Evolutionary conservation across 2,329 filamentous ascomycete species (phyloP), one percentile per base, ranked within the genome.

Genomic region (Byssochlamys sp.): DNA sequence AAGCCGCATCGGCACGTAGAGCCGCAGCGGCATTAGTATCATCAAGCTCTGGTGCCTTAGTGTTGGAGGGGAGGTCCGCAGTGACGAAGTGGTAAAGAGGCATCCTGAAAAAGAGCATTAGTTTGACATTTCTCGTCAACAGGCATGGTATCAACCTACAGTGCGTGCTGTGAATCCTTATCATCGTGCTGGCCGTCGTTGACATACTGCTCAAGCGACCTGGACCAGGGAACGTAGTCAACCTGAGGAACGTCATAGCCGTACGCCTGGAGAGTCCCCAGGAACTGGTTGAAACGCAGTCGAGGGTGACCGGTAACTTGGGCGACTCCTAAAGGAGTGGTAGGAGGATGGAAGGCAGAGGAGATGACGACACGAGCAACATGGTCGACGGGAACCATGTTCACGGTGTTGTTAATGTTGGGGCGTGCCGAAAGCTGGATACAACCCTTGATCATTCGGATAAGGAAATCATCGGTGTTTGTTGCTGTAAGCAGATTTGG

Each of bases 381-480:
- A 63, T 95, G 90, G 61, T 85, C 84, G 27, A 96, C 91, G 0
- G 92, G 91, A 0, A 96, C 88, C 71, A 87, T 84, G 76, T 96
- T 97, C 72, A 96, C 84, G 0, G 90, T 89, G 77, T 96, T 97
- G 70, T 80, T 74, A 64, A 96, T 95, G 63, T 83, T 81, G 1
- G 91, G 92, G 0, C 90, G 81, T 2, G 80, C 79, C 2, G 77
- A 77, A 2, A 96, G 79, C 73, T 97, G 91, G 54, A 95, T 78
- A 66, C 90, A 95, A 58, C 90, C 91, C 76, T 96, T 96, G 57
- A 87, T 76, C 75, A 96, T 84, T 45, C 92, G 84, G 62, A 96
- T 82, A 5, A 97, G 76, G 78, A 96, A 97, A 73, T 96, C 92
- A 67, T 97, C 92, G 0, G 86, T 91, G 71, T 87, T 90, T 70